Evolutionary conservation across 164 flowering plant genomes (phyloP).

Genomic region (Stephania yunnanensis): DNA sequence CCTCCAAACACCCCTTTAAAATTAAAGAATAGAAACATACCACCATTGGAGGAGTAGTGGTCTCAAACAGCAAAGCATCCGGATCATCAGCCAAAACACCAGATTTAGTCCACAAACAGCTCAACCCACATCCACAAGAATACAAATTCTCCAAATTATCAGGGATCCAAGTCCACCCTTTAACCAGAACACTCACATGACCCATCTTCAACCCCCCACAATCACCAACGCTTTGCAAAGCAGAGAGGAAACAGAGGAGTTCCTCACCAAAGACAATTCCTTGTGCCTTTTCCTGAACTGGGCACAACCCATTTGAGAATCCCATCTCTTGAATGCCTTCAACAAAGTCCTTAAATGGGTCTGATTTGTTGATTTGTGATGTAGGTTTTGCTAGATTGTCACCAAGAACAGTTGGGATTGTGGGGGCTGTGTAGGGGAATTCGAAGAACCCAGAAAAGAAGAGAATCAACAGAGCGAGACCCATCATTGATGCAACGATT

Average conservation of each 20-base stretch:
- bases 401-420: constrained; percentile 21
- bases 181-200: constrained; percentile 77
- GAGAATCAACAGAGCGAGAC: constrained; percentile 44
- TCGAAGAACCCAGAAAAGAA: constrained; percentile 51
- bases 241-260: constrained; percentile 30
- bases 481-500: constrained; percentile 41
- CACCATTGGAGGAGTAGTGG: constrained; percentile 73
- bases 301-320: constrained; percentile 71
- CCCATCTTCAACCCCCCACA: constrained; percentile 60
- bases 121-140: constrained; percentile 82
- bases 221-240: constrained; percentile 36
- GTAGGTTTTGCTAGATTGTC: background rate
- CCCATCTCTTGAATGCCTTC: constrained; percentile 74
- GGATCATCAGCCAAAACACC: constrained; percentile 84
- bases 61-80: constrained; percentile 84
- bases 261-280: constrained; percentile 9
- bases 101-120: constrained; percentile 97
- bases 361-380: constrained; percentile 7
- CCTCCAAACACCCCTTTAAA: constrained; percentile 5
- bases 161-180: constrained; percentile 99
- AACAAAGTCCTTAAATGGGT: constrained; percentile 69
- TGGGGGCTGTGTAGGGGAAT: constrained; percentile 44
- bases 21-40: constrained; percentile 22
- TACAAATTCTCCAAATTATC: constrained; percentile 93
- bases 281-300: constrained; percentile 46